Conservation (phyloP, 1,139 yeast genomes). For the Zygoascus meyerae region DNA sequence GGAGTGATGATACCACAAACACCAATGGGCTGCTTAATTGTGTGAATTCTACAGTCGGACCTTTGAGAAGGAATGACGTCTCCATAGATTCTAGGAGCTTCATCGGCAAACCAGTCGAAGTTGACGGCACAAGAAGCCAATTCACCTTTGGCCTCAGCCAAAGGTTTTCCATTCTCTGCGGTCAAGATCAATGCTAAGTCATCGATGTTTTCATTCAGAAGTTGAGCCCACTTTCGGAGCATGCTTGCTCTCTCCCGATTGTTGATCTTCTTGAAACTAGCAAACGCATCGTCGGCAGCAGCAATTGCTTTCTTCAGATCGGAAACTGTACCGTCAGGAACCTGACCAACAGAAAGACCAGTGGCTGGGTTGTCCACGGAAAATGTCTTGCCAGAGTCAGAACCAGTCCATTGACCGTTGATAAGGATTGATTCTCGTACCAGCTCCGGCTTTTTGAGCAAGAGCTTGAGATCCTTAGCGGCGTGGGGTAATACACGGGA, state of each 20-base stretch:
- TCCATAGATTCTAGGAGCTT: conserved; percentile 74
- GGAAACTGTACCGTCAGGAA: conserved; percentile 51
- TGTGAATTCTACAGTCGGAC: conserved; percentile 52
- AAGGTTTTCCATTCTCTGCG: conserved; percentile 80
- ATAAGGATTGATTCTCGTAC: conserved; percentile 54
- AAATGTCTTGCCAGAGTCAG: conserved; percentile 50
- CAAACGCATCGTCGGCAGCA: conserved; percentile 56
- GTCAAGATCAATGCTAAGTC: conserved; percentile 71
- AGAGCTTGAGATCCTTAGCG: background rate
- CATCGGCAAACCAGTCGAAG: conserved; percentile 84
- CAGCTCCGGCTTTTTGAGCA: conserved; percentile 50
- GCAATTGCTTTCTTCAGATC: conserved; percentile 45
- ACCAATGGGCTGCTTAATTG: conserved; percentile 77
- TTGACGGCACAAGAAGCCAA: conserved; percentile 70
- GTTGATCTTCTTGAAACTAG: conserved; percentile 48
- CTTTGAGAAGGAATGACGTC: conserved; percentile 62
- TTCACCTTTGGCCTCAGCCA: conserved; percentile 72
- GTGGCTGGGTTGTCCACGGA: conserved; percentile 75
- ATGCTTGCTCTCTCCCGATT: conserved; percentile 62
- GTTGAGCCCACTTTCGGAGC: conserved; percentile 56
- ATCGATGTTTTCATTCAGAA: conserved; percentile 59
- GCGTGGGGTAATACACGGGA: too few relatives aligned
- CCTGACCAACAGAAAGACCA: conserved; percentile 48
- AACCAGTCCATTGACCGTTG: conserved; percentile 64
- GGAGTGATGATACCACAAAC: conserved; percentile 90